phyloP scores from a whole-genome alignment of 2,329 filamentous ascomycete genomes.

The Fusarium hainanense region DNA sequence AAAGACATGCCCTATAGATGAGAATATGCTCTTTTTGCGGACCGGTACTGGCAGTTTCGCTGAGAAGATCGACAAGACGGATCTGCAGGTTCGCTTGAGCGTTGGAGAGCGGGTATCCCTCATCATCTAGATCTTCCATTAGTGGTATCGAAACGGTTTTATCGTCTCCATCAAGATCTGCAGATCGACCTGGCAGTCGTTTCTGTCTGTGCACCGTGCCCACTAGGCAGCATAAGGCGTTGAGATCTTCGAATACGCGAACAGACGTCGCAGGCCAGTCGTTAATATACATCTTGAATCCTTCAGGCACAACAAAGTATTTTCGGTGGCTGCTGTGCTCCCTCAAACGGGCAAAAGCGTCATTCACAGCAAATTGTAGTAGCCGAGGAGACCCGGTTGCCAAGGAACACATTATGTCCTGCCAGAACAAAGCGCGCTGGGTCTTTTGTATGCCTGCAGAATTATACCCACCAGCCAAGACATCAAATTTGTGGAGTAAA shows the following conservation, averaged over 20 bases:
- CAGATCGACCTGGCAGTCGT: rapidly evolving
- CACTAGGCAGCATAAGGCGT: background rate
- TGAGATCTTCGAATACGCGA: background rate
- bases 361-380: background rate
- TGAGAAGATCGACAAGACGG: constrained; percentile 8
- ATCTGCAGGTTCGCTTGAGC: constrained; percentile 8
- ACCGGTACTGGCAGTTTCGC: background rate
- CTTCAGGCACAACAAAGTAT: background rate
- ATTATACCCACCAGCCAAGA: background rate
- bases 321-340: background rate
- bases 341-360: background rate
- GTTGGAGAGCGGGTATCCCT: constrained; percentile 6
- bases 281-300: rapidly evolving
- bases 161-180: rapidly evolving
- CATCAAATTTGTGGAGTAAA: background rate
- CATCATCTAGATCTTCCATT: constrained; percentile 10
- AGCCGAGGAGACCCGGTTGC: background rate
- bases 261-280: background rate
- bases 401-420: constrained; percentile 12
- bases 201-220: background rate
- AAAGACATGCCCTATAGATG: constrained; percentile 9
- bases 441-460: background rate
- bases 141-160: background rate
- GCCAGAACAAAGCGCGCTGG: constrained; percentile 10
- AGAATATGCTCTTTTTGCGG: background rate